Percentiles rank a stretch among this genome's conserved stretches.
Conservation (phyloP, 2,329 filamentous ascomycete species). For the Metarhizium anisopliae region DNA sequence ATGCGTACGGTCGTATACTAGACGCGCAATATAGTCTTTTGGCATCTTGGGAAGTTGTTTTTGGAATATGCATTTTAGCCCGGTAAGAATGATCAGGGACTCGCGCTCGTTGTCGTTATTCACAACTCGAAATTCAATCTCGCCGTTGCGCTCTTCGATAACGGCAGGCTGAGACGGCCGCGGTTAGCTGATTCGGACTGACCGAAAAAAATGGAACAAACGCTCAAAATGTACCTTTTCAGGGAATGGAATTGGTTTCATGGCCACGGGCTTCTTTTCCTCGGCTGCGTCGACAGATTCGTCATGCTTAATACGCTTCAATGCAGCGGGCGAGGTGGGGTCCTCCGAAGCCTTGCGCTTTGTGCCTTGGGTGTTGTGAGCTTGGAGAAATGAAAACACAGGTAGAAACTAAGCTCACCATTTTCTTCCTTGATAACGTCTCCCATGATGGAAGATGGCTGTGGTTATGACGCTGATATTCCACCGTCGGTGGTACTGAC, state of each 20-base stretch:
- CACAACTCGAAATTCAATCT: slow-evolving; percentile 95
- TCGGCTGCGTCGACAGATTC: slow-evolving; percentile 15
- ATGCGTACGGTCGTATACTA: slow-evolving; percentile 96
- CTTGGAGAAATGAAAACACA: neutral
- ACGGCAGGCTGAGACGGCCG: slow-evolving; percentile 4
- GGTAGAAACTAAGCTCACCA: slow-evolving; percentile 20
- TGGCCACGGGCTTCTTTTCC: slow-evolving; percentile 37
- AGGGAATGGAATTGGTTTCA: slow-evolving; percentile 71
- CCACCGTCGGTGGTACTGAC: neutral
- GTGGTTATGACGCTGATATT: neutral
- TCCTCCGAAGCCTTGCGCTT: slow-evolving; percentile 71
- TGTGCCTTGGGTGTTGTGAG: slow-evolving; percentile 27
- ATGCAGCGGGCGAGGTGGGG: slow-evolving; percentile 48
- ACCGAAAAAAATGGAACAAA: neutral
- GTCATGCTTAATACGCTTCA: slow-evolving; percentile 55
- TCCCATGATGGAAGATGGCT: neutral
- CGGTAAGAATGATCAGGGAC: slow-evolving; percentile 88
- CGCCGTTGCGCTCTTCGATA: slow-evolving; percentile 83
- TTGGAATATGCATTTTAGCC: slow-evolving; percentile 95
- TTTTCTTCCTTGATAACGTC: slow-evolving; percentile 21
- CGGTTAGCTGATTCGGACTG: neutral
- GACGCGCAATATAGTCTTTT: slow-evolving; percentile 94
- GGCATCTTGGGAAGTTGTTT: slow-evolving; percentile 99
- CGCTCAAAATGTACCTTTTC: slow-evolving; percentile 56
- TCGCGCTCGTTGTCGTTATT: slow-evolving; percentile 90